Evolutionary conservation across 805 yeast genomes (phyloP), one percentile per base, ranked within the genome.

Genomic region (Myxozyma melibiosi): DNA sequence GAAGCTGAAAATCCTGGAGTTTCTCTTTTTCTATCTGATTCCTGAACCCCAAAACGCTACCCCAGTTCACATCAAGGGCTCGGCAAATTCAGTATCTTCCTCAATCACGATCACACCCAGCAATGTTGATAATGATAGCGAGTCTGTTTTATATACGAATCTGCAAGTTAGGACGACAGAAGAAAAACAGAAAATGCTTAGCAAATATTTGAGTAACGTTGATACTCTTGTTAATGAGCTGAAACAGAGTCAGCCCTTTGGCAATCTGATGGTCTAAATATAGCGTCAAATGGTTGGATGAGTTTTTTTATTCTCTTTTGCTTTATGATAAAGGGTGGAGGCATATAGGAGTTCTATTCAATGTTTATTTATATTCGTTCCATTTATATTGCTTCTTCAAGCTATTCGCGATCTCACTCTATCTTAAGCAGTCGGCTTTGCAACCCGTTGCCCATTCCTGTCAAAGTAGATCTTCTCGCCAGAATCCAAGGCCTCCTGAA

Each of bases 1-100:
- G 13, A 84, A 84, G 64, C 80, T 84, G 61, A 82, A 84, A 63
- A 78, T 84, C 11, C 76, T 86, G 47, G 91, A 86, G 71, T 86
- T 86, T 67, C 71, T 86, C 51, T 80, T 86, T 53, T 84, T 85
- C 67, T 86, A 86, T 66, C 70, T 86, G 53, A 76, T 82, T 7
- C 90, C 89, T 11, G 92, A 85, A 68, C 71, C 79, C 0, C 51
- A 58, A 31, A 31, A 9, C 35, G 14, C 35, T 31, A 31, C 35
- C 9, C 13, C 35, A 31, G 35, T 31, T 9, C 13, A 31, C 14
- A n/a, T n/a, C n/a, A n/a, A n/a, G n/a, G 35, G 35, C 35, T 31
- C 35, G 35, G 14, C 14, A 14, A 31, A 31, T 31, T 31, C 35
- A 31, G 14, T 14, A 9, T 9, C 9, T 31, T 31, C 13, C 14